Base-by-base conservation (phyloP, 208 protist species). In the Acanthamoeba divionensis region DNA sequence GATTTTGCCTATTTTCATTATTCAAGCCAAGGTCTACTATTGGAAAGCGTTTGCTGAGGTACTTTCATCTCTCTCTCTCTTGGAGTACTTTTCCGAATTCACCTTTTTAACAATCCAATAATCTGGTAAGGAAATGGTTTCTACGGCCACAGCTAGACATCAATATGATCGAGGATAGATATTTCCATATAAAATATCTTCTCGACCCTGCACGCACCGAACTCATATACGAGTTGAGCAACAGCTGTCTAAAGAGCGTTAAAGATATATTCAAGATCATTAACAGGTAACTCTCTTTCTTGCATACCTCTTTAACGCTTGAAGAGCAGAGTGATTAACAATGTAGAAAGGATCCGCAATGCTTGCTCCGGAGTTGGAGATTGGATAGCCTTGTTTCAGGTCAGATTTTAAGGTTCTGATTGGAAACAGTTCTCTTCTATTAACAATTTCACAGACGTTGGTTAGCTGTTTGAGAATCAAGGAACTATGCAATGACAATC, bases 1-100 rank as follows among this genome's bases (percentile, higher is more conserved):
- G 77, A 9, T 66, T 86, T 21, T 86, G 54, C 10, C n/a, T 86
- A n/a, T 86, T 66, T n/a, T 60, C 77, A 33, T 55, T 86, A 29
- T 86, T 31, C 21, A 29, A 24, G 9, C 47, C 77, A 66, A 29
- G 38, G 1, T 50, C 77, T 10, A 50, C 54, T 15, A 31, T 86
- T 4, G 77, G 77, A 12, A 86, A 66, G 31, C 52, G 54, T 10
- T 26, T 86, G 47, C 8, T 86, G 6, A 36, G 77, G 77, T 86
- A 86, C 54, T n/a, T 26, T 26, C 26, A 12, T 80, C 41, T 80
- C 69, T 80, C 24, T 52, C 10, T 80, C 10, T 80, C 9, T 80
- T 80, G 33, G 21, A 31, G 13, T 24, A 69, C 26, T 10, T n/a
- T 10, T 15, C 15, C 10, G 13, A 41, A 12, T 67, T 18, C 62